Conservation (phyloP, 2,329 filamentous ascomycete genomes). For the Fusarium falciforme region DNA sequence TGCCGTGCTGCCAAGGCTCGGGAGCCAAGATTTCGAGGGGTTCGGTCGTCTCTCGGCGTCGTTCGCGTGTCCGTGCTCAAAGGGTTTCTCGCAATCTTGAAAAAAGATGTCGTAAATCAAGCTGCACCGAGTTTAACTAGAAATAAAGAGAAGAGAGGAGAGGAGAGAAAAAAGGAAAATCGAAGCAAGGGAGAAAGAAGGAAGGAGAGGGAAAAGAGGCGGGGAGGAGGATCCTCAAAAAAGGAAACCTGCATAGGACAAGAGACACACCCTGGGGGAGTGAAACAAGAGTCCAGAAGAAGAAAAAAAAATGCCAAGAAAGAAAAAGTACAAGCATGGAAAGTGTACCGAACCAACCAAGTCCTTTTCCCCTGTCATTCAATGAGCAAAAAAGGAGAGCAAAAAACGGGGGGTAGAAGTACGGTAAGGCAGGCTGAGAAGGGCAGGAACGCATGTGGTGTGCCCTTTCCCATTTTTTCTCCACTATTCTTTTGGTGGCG, state of each 20-base stretch:
- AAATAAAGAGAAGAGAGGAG: not conserved
- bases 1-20: conserved; percentile 37
- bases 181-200: not conserved
- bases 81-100: not conserved
- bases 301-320: conserved; percentile 2
- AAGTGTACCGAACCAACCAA: not conserved
- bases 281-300: not conserved
- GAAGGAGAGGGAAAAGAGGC: conserved; percentile 9
- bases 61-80: conserved; percentile 22
- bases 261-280: conserved; percentile 19
- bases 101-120: not conserved
- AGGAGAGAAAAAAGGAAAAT: not conserved
- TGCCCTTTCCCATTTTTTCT: conserved; percentile 10
- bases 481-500: conserved; percentile 2
- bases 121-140: not conserved
- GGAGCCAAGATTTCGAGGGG: conserved; percentile 32
- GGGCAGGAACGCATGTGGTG: conserved; percentile 32
- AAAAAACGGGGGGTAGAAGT: not conserved
- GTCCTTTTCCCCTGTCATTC: conserved; percentile 12
- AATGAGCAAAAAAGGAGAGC: conserved; percentile 24
- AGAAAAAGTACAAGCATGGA: not conserved
- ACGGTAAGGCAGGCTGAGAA: conserved; percentile 5
- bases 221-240: conserved; percentile 29
- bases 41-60: conserved; percentile 10
- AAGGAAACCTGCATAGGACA: conserved; percentile 26